A percentile compares a stretch with the other conserved stretches of the same genome.
phyloP scores from a whole-genome alignment of 2,329 filamentous ascomycete species.

The Monascus ruber region DNA sequence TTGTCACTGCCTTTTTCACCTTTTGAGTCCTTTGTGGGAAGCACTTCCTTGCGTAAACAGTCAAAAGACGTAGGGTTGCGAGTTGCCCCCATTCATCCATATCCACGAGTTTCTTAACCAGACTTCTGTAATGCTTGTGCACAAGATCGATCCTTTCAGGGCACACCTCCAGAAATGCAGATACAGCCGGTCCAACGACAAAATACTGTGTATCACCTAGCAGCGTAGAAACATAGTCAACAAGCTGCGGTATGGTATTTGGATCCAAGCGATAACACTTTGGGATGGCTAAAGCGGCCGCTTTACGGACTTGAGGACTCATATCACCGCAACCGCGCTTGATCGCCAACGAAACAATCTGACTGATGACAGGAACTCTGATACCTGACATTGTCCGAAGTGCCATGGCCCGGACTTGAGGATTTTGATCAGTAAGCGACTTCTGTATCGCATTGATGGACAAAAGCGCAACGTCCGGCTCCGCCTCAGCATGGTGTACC shows the following conservation, averaged over 20 bases:
- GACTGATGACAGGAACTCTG: constrained; percentile 91
- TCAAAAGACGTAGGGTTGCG: constrained; percentile 69
- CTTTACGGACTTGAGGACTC: constrained; percentile 86
- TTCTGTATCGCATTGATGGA: constrained; percentile 99
- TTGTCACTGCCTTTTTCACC: constrained; percentile 45
- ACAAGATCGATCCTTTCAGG: constrained; percentile 79
- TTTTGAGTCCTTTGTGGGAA: constrained; percentile 62
- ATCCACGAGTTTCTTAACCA: constrained; percentile 85
- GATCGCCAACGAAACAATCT: constrained; percentile 92
- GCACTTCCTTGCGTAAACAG: constrained; percentile 72
- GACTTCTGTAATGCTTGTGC: constrained; percentile 73
- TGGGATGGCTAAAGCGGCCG: constrained; percentile 83
- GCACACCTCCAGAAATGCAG: constrained; percentile 79
- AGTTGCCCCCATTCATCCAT: constrained; percentile 99
- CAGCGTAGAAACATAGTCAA: constrained; percentile 67
- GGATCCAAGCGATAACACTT: constrained; percentile 93
- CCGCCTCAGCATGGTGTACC: constrained; percentile 88
- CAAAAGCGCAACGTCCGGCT: constrained; percentile 86
- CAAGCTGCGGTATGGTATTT: constrained; percentile 67
- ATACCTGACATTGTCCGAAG: constrained; percentile 96
- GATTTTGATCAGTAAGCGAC: constrained; percentile 83
- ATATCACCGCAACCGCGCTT: constrained; percentile 89
- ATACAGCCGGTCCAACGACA: constrained; percentile 86
- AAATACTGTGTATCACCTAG: constrained; percentile 90
- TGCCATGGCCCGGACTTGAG: constrained; percentile 81